Conservation (phyloP, 2,329 filamentous ascomycete species). For the Escovopsis sp. region DNA sequence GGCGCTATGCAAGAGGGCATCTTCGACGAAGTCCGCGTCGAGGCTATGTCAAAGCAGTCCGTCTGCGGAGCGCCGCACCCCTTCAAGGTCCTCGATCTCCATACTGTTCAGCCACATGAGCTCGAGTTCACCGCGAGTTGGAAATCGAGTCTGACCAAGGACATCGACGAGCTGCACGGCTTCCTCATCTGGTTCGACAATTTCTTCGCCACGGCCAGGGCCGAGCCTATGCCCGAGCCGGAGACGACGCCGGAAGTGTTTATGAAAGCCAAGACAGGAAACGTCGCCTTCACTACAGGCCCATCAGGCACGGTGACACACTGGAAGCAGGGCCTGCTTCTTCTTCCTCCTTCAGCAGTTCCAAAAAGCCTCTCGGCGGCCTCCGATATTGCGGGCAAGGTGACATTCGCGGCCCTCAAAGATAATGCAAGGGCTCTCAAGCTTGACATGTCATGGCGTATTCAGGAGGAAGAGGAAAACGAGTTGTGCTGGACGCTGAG, state of each 20-base stretch:
- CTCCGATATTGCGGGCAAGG: conserved; percentile 46
- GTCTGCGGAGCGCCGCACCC: conserved; percentile 45
- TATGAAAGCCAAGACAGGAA: conserved; percentile 39
- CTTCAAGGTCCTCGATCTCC: conserved; percentile 65
- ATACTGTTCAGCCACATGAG: conserved; percentile 56
- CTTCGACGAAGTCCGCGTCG: conserved; percentile 67
- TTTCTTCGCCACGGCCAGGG: conserved; percentile 59
- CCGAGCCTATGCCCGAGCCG: conserved; percentile 32
- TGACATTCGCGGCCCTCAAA: conserved; percentile 56
- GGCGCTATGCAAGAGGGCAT: conserved; percentile 73
- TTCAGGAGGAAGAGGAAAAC: conserved; percentile 24
- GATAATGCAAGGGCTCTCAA: conserved; percentile 56
- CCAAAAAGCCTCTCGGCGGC: conserved; percentile 34
- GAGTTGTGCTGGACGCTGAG: conserved; percentile 37
- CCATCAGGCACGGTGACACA: conserved; percentile 66
- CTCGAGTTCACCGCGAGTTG: conserved; percentile 62
- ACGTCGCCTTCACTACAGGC: conserved; percentile 79
- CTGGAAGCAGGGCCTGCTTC: conserved; percentile 73
- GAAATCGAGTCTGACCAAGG: conserved; percentile 42
- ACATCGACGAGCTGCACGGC: conserved; percentile 62
- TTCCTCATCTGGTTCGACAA: conserved; percentile 91
- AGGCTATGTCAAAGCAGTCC: conserved; percentile 48
- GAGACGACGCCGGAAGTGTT: conserved; percentile 48
- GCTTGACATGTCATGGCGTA: conserved; percentile 49
- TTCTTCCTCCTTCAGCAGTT: conserved; percentile 46